Evolutionary conservation across 148 eudicot species (phyloP).

Genomic region (Chenopodium quinoa): DNA sequence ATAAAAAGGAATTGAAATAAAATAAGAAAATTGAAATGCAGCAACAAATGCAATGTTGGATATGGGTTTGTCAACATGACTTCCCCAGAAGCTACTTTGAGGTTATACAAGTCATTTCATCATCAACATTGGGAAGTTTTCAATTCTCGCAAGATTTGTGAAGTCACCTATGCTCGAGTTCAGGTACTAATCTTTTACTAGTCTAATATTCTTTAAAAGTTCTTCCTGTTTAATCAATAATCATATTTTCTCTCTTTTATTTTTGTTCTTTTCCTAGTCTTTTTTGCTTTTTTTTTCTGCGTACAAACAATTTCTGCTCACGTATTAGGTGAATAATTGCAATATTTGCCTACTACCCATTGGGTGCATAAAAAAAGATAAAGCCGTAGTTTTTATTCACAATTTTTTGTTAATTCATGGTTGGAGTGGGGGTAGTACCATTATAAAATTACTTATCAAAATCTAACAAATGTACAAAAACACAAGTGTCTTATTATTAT

Average conservation of each 20-base stretch:
- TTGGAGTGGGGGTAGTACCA: too few relatives aligned
- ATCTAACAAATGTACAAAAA: too few relatives aligned
- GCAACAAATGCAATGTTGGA: constrained; percentile 97
- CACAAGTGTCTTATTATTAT: too few relatives aligned
- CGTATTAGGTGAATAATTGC: not conserved
- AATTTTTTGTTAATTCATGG: not conserved
- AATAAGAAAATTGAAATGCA: constrained; percentile 15
- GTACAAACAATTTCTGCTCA: not conserved
- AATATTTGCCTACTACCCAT: not conserved
- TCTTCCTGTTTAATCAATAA: too few relatives aligned
- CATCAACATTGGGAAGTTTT: constrained; percentile 90
- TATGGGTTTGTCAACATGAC: constrained; percentile 99
- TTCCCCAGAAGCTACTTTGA: constrained; percentile 73
- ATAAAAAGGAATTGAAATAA: not conserved
- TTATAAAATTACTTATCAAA: too few relatives aligned
- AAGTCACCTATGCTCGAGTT: constrained; percentile 85
- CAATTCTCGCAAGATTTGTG: constrained; percentile 90
- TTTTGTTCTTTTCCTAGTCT: not conserved
- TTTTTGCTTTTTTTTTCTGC: not conserved
- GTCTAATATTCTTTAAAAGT: not conserved
- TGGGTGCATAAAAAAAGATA: not conserved
- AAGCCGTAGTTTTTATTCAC: not conserved
- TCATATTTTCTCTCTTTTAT: too few relatives aligned
- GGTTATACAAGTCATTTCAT: constrained; percentile 82
- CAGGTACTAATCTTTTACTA: constrained; percentile 35